phyloP scores from a whole-genome alignment of 2,329 filamentous ascomycete species.

The Ilyonectria sp. region DNA sequence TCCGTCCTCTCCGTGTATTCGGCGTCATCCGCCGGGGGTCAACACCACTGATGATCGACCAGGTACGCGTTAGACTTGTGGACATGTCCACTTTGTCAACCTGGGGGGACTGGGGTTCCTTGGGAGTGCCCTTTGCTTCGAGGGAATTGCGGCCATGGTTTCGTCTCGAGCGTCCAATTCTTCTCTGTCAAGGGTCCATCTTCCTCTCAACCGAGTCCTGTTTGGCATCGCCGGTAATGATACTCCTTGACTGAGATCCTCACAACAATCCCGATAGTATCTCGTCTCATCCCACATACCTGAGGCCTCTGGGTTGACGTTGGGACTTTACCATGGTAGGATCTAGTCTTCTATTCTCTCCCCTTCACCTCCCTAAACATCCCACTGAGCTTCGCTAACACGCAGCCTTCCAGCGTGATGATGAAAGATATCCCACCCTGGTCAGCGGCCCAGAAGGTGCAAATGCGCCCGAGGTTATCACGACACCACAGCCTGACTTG shows the following conservation, averaged over 20 bases:
- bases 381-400: constrained; percentile 2
- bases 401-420: constrained; percentile 31
- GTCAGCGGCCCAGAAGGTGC: constrained; percentile 15
- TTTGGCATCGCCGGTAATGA: constrained; percentile 5
- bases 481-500: constrained; percentile 4
- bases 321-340: constrained; percentile 7
- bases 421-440: constrained; percentile 39
- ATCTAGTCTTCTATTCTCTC: background rate
- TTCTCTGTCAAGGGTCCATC: background rate
- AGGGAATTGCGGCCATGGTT: background rate
- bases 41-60: background rate
- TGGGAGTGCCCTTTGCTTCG: background rate
- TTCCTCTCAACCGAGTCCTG: background rate
- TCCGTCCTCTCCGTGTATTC: background rate
- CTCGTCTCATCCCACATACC: background rate
- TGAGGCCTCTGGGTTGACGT: background rate
- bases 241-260: background rate
- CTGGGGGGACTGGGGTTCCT: background rate
- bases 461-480: constrained; percentile 22
- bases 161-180: background rate
- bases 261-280: background rate
- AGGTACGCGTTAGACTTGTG: background rate
- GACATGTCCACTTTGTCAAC: background rate
- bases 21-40: background rate
- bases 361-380: background rate